phyloP scores from a whole-genome alignment of 2,329 filamentous ascomycete genomes.

The Xylaria sp. region DNA sequence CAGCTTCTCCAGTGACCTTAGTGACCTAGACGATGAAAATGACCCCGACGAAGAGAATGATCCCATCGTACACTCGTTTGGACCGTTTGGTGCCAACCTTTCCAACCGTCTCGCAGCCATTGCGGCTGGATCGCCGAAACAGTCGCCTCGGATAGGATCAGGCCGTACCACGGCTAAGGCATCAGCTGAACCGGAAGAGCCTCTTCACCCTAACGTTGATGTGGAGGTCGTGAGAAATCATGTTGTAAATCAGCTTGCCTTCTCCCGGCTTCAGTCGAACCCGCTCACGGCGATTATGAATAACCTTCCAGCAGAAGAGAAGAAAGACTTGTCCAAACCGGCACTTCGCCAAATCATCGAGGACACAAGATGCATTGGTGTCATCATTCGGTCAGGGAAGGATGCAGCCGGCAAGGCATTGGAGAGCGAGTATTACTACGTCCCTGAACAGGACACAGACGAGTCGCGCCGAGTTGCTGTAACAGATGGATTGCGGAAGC shows the following conservation, averaged over 20 bases:
- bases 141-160: slow-evolving; percentile 42
- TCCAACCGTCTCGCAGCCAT: slow-evolving; percentile 85
- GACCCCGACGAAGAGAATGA: slow-evolving; percentile 95
- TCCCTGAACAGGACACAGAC: slow-evolving; percentile 87
- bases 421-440: slow-evolving; percentile 97
- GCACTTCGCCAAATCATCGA: slow-evolving; percentile 79
- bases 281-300: slow-evolving; percentile 89
- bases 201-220: slow-evolving; percentile 50
- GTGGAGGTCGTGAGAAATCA: slow-evolving; percentile 77
- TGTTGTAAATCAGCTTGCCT: slow-evolving; percentile 93
- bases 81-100: slow-evolving; percentile 87
- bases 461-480: slow-evolving; percentile 82
- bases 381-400: slow-evolving; percentile 90
- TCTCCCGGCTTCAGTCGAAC: slow-evolving; percentile 89
- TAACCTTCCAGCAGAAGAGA: slow-evolving; percentile 79
- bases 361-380: slow-evolving; percentile 80
- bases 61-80: slow-evolving; percentile 90
- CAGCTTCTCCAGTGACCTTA: slow-evolving; percentile 69
- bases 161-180: slow-evolving; percentile 42
- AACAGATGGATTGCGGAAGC: slow-evolving; percentile 86
- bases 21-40: slow-evolving; percentile 74
- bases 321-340: slow-evolving; percentile 67
- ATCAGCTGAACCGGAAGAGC: slow-evolving; percentile 47
- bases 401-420: slow-evolving; percentile 93
- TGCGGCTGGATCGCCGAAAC: slow-evolving; percentile 72